phyloP scores from a whole-genome alignment of 306 rosid genomes.

The Cicer chorassanicum region DNA sequence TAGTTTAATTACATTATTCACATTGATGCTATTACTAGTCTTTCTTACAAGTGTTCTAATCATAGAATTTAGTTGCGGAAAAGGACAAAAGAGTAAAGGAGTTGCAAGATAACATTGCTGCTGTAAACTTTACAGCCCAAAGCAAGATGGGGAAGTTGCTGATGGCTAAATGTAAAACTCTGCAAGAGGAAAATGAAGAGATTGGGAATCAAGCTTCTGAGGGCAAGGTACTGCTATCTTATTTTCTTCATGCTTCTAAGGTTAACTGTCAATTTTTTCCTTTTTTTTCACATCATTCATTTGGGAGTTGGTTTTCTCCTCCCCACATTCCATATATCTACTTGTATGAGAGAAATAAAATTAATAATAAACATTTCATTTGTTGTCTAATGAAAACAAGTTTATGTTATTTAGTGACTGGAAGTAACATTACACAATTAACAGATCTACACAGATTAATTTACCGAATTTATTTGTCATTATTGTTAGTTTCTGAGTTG shows the following conservation, averaged over 20 bases:
- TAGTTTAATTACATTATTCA: conserved; percentile 21
- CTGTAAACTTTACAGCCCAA: conserved; percentile 83
- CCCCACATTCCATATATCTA: neutral
- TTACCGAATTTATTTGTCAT: conserved; percentile 5
- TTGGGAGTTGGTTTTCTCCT: conserved; percentile 29
- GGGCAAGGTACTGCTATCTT: conserved; percentile 70
- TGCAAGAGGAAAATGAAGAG: conserved; percentile 98
- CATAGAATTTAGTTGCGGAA: conserved; percentile 85
- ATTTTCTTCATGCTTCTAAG: conserved; percentile 21
- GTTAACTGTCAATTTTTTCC: neutral
- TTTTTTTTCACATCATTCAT: conserved; percentile 7
- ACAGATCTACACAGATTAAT: conserved; percentile 14
- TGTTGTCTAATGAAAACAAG: conserved; percentile 11
- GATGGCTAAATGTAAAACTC: conserved; percentile 94
- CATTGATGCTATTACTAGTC: conserved; percentile 17
- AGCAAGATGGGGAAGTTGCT: conserved; percentile 97
- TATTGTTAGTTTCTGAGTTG: conserved; percentile 26
- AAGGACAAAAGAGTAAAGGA: conserved; percentile 87
- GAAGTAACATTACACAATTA: conserved; percentile 17
- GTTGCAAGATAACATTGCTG: conserved; percentile 85
- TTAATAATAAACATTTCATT: neutral
- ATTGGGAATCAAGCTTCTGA: conserved; percentile 96
- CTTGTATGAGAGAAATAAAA: neutral
- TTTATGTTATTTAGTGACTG: neutral
- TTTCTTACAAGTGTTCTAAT: conserved; percentile 46